Evolutionary conservation across 371 early-diverging fungal genomes (phyloP).

Genomic region (Circinella minor): DNA sequence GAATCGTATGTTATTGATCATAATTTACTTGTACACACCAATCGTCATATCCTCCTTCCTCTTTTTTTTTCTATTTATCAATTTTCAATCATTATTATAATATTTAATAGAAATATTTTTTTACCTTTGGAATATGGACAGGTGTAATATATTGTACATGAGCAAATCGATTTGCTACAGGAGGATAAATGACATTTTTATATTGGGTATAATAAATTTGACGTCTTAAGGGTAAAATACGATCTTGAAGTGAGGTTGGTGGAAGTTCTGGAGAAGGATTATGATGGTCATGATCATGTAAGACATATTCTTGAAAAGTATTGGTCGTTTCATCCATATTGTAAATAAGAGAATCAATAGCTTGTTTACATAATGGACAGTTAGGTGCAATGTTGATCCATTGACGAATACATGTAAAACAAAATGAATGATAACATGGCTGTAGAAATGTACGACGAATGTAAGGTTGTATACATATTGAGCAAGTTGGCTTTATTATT

Average conservation of each 20-base stretch:
- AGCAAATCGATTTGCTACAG: slow-evolving; percentile 20
- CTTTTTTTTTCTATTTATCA: neutral
- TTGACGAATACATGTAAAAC: slow-evolving; percentile 61
- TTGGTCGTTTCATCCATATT: slow-evolving; percentile 41
- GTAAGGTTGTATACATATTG: slow-evolving; percentile 61
- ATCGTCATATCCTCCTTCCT: too few relatives aligned
- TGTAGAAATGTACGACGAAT: slow-evolving; percentile 54
- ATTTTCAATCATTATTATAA: too few relatives aligned
- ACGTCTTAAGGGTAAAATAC: slow-evolving; percentile 22
- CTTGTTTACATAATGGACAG: slow-evolving; percentile 67
- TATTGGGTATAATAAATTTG: slow-evolving; percentile 23
- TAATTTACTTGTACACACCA: too few relatives aligned
- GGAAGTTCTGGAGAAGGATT: slow-evolving; percentile 30
- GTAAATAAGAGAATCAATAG: slow-evolving; percentile 36
- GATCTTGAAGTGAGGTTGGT: slow-evolving; percentile 19
- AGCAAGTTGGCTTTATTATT: slow-evolving; percentile 34
- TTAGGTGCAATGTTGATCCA: slow-evolving; percentile 59
- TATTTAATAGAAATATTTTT: too few relatives aligned
- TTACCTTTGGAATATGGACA: slow-evolving; percentile 44
- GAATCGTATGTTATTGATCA: too few relatives aligned
- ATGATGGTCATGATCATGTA: slow-evolving; percentile 36
- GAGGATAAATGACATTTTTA: slow-evolving; percentile 22
- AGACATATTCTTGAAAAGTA: slow-evolving; percentile 43
- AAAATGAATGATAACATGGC: slow-evolving; percentile 69
- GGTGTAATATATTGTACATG: slow-evolving; percentile 30